A percentile compares a stretch with the other conserved stretches of the same genome.
Conservation (phyloP, 805 yeast species). For the Yamadazyma philogaea region DNA sequence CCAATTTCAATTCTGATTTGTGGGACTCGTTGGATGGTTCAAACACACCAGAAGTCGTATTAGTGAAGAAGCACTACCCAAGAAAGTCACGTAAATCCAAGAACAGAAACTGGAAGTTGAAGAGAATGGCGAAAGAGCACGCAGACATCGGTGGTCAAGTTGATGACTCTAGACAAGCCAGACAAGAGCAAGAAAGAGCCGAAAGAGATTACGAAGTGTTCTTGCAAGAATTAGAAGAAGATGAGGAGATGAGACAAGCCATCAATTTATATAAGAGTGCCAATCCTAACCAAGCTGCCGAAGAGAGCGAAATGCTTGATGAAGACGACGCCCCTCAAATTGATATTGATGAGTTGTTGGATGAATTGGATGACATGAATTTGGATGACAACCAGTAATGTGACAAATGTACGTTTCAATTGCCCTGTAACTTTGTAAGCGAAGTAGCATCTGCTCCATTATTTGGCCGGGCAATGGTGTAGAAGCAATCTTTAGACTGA, state of each 20-base stretch:
- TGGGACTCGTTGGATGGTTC: slow-evolving; percentile 67
- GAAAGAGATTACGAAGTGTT: slow-evolving; percentile 93
- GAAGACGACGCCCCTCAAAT: slow-evolving; percentile 87
- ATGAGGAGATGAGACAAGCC: slow-evolving; percentile 86
- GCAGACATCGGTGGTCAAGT: slow-evolving; percentile 73
- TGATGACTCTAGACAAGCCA: slow-evolving; percentile 66
- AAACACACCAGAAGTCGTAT: slow-evolving; percentile 76
- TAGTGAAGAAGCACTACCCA: slow-evolving; percentile 85
- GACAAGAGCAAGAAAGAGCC: slow-evolving; percentile 86
- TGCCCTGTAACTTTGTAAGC: not conserved
- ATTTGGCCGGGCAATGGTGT: no score
- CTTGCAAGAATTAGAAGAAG: slow-evolving; percentile 97
- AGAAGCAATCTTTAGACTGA: no score
- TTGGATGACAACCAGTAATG: slow-evolving; percentile 40
- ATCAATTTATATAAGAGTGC: slow-evolving; percentile 81
- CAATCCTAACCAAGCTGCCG: slow-evolving; percentile 32
- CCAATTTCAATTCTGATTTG: slow-evolving; percentile 84
- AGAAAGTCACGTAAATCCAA: slow-evolving; percentile 73
- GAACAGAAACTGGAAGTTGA: slow-evolving; percentile 85
- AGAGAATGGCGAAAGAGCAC: slow-evolving; percentile 97
- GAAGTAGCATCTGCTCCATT: no score
- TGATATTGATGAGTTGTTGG: slow-evolving; percentile 87
- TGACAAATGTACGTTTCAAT: not conserved
- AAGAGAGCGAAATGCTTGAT: slow-evolving; percentile 43
- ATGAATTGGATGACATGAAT: slow-evolving; percentile 92